Base-by-base conservation (phyloP, 257 asterid genomes). In the Scutellaria galericulata region DNA sequence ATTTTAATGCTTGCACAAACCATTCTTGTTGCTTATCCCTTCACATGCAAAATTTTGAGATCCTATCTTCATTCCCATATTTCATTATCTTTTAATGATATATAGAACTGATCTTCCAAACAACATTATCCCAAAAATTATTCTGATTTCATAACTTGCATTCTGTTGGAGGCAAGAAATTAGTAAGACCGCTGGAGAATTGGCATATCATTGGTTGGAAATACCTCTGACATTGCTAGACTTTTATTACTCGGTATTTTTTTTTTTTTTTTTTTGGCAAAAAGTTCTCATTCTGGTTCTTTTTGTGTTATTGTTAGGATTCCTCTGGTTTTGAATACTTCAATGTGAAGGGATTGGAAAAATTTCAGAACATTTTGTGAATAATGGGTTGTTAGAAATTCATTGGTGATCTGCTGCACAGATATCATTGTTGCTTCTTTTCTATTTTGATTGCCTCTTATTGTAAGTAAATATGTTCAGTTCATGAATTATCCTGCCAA, bases 1-100 rank as follows among this genome's bases (percentile, higher is more conserved):
- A 12, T 6, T 41, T 35, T 42, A 51, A 8, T 7, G 42, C 46
- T 13, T 66, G 44, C 27, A 6, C 22, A 12, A n/a, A n/a, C 45
- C 47, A n/a, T 8, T 66, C 57, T 27, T 66, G 18, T 35, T 31
- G 72, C 14, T 67, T 67, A 31, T 50, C 37, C 20, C 41, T 11
- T 27, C 37, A 12, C 5, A 9, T 27, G 61, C 3, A 4, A 31
- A 50, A 50, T 50, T 53, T 5, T 50, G 14, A 8, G 48, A 31
- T 66, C 54, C 9, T 66, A 24, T 31, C 37, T 31, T 4, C 37
- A 31, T 31, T 31, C 4, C 37, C 37, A 31, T 31, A 31, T 31
- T 31, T 31, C 37, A 31, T 31, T 31, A 31, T 31, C 37, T 31
- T 27, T 31, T 31, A 31, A 31, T 31, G 37, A 31, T 31, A 1